Base-by-base conservation (phyloP, 371 early-diverging fungal genomes). In the Umbelopsis sp. region DNA sequence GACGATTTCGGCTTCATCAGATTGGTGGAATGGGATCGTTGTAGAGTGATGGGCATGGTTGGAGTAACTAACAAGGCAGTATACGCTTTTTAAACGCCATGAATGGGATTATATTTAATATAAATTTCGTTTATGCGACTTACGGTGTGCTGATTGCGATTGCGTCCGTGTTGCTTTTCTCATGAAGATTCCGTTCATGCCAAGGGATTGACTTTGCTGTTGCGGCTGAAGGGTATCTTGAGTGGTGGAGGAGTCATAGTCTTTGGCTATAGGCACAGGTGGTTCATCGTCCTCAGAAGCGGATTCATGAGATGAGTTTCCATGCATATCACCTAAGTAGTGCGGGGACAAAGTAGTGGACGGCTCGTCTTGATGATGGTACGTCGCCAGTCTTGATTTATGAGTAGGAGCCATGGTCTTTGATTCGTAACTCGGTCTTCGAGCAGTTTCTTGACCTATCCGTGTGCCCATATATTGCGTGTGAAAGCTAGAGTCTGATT, bases 401-500 rank as follows among this genome's bases (percentile, higher is more conserved):
- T 29, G 37, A 16, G n/a, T 4, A 18, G 35, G 18, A 4, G 57
- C 57, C 57, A 57, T 57, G 32, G 57, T 57, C 14, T 57, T 57
- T 16, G 57, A 57, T 35, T 57, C 57, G 14, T 57, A 57, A 32
- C 57, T 57, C 57, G 57, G 57, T 57, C 57, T 57, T 25, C 57
- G 57, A 35, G 57, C 57, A 57, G 16, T 57, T 29, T 57, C 57
- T 57, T 57, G 57, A 35, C 57, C 57, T 35, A 57, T 57, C 29
- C 57, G 29, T 16, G 35, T 16, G 7, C 57, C 57, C 35, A 35
- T 57, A 35, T 25, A 57, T 6, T 57, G 57, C 18, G 57, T 57
- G 35, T 57, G 57, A 57, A 57, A 57, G 57, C 57, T 57, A 35
- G 57, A 57, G 35, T 57, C 57, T 29, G 57, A 57, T 57, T 57